Percentiles rank a stretch among this genome's conserved stretches.
Conservation (phyloP, 1,139 yeast species). For the Arxiozyma bovina region DNA sequence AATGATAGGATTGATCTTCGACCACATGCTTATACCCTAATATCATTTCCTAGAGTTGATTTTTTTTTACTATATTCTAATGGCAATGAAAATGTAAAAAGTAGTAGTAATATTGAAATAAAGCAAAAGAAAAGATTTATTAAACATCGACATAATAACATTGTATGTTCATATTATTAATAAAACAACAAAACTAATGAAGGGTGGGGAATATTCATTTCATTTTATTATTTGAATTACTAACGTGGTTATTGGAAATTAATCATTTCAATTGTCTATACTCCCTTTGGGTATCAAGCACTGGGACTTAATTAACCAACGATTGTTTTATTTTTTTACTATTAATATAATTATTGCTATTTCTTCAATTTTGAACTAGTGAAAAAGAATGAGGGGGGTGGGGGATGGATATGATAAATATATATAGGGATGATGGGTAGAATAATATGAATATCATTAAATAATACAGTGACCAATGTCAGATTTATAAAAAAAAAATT, state of each 20-base stretch:
- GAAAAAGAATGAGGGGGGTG: not conserved
- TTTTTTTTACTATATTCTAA: no score
- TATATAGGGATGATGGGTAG: not conserved
- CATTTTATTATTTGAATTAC: not conserved
- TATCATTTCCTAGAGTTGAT: not conserved
- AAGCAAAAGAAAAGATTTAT: not conserved
- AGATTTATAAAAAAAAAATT: no score
- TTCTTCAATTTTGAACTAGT: not conserved
- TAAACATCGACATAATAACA: not conserved
- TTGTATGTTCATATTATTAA: no score
- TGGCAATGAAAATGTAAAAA: not conserved
- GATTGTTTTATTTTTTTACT: not conserved
- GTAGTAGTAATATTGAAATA: not conserved
- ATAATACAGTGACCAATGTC: no score
- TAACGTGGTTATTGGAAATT: not conserved
- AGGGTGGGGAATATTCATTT: not conserved
- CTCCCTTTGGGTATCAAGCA: not conserved
- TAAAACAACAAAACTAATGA: not conserved
- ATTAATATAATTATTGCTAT: not conserved
- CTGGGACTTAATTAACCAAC: no score
- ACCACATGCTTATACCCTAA: not conserved
- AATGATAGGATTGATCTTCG: not conserved
- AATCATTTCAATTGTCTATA: no score
- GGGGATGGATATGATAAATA: not conserved
- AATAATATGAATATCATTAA: no score